phyloP scores from a whole-genome alignment of 2,329 filamentous ascomycete genomes.

The Fusarium dlaminii region DNA sequence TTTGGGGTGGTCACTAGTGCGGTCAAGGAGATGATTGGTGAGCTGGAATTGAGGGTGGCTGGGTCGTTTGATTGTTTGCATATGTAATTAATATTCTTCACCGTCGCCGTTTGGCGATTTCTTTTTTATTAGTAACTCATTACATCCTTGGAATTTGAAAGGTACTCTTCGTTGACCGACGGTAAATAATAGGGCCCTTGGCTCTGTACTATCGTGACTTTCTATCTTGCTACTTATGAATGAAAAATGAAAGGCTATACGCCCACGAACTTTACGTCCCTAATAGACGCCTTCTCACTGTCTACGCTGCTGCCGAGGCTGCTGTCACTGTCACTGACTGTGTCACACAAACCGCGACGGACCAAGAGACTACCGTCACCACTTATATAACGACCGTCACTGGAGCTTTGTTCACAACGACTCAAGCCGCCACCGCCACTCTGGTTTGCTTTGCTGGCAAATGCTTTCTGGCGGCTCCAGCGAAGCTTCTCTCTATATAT shows the following conservation, averaged over 20 bases:
- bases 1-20: not conserved
- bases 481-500: constrained; percentile 18
- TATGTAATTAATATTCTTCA: not conserved
- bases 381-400: constrained; percentile 24
- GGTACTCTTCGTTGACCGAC: no score
- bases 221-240: no score
- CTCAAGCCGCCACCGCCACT: constrained; percentile 24
- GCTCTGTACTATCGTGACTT: no score
- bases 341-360: constrained; percentile 17
- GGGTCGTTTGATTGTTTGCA: not conserved
- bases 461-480: constrained; percentile 8
- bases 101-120: not conserved
- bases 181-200: no score
- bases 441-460: constrained; percentile 23
- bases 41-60: not conserved
- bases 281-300: constrained; percentile 34
- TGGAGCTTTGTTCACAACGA: constrained; percentile 5
- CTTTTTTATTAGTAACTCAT: not conserved
- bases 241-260: no score
- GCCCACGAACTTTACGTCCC: not conserved
- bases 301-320: constrained; percentile 10
- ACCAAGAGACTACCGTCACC: constrained; percentile 18
- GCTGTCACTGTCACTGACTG: not conserved
- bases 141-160: not conserved
- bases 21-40: not conserved